Evolutionary conservation across 2,329 filamentous ascomycete species (phyloP), one percentile per base, ranked within the genome.

Genomic region (Colletotrichum filicis): DNA sequence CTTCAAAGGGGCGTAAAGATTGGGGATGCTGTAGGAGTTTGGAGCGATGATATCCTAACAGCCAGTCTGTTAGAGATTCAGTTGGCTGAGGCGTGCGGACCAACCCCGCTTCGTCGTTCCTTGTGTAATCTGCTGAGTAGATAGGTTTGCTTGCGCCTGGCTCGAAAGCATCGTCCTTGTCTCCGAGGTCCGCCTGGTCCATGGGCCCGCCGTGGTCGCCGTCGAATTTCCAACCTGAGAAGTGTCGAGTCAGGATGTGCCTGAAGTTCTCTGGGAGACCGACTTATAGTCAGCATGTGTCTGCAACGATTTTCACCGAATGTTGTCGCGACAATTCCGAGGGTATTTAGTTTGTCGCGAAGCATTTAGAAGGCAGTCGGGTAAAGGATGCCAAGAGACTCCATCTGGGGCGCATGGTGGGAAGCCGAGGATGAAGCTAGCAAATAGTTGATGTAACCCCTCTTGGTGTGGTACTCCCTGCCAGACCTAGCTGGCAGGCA

Each of bases 401-500:
- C 9, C 24, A 12, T 16, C 46, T 55, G 35, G 26, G 19, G 55
- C 26, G 60, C 58, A 46, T 65, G 28, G 35, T 26, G 24, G 53
- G 52, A 46, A 35, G 28, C 32, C 22, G 46, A 55, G 46, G 16
- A 64, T 19, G 30, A 28, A 52, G 59, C 42, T 30, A 58, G n/a
- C 22, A 24, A 16, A 22, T 63, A 49, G 66, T 30, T 64, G 42
- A 56, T 73, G 70, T 55, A 73, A 69, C 70, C 68, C 66, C 60
- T 55, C 37, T 32, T 61, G 16, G 56, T 35, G 26, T 69, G 46
- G 26, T 57, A 30, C 65, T 60, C 35, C 56, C 35, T 65, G 70
- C 42, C 19, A 49, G 42, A 22, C 42, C 19, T n/a, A 22, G 42
- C 6, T n/a, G 42, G 42, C 19, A 49, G 8, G 11, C 56, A 60